phyloP scores from a whole-genome alignment of 2,329 filamentous ascomycete species.

The Tolypocladium endophyticum region DNA sequence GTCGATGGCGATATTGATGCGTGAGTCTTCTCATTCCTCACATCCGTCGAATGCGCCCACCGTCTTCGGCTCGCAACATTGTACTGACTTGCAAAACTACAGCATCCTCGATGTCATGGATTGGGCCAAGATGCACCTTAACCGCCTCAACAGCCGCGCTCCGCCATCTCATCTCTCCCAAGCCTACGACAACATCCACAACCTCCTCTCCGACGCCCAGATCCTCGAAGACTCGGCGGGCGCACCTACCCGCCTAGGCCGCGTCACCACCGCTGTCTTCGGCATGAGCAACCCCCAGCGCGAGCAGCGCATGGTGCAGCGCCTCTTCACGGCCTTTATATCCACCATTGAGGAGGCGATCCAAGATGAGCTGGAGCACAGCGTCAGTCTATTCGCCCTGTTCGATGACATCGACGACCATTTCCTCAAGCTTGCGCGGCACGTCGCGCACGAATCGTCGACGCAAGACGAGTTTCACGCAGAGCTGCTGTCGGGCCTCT shows the following conservation, averaged over 20 bases:
- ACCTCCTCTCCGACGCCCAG: slow-evolving; percentile 55
- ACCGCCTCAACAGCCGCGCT: slow-evolving; percentile 52
- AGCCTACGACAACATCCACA: slow-evolving; percentile 76
- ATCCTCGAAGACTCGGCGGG: slow-evolving; percentile 44
- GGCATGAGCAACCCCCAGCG: slow-evolving; percentile 73
- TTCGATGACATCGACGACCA: slow-evolving; percentile 87
- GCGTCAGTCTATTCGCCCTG: slow-evolving; percentile 71
- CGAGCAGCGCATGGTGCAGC: slow-evolving; percentile 69
- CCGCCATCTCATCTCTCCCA: slow-evolving; percentile 49
- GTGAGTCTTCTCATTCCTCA: slow-evolving; percentile 27
- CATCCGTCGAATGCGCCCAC: not conserved
- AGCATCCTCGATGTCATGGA: slow-evolving; percentile 92
- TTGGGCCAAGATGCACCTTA: slow-evolving; percentile 81
- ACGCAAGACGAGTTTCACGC: slow-evolving; percentile 70
- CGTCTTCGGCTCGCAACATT: not conserved
- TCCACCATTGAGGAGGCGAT: slow-evolving; percentile 83
- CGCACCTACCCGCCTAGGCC: slow-evolving; percentile 57
- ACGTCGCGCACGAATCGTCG: slow-evolving; percentile 73
- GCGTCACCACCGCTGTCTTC: slow-evolving; percentile 61
- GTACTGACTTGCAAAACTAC: not conserved
- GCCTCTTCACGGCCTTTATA: slow-evolving; percentile 77
- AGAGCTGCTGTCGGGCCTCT: slow-evolving; percentile 73
- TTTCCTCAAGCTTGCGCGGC: slow-evolving; percentile 78
- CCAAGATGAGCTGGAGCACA: slow-evolving; percentile 70
- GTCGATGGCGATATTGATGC: slow-evolving; percentile 88